Conservation (phyloP, 176 grass and related monocot species). For the Bromus sterilis region DNA sequence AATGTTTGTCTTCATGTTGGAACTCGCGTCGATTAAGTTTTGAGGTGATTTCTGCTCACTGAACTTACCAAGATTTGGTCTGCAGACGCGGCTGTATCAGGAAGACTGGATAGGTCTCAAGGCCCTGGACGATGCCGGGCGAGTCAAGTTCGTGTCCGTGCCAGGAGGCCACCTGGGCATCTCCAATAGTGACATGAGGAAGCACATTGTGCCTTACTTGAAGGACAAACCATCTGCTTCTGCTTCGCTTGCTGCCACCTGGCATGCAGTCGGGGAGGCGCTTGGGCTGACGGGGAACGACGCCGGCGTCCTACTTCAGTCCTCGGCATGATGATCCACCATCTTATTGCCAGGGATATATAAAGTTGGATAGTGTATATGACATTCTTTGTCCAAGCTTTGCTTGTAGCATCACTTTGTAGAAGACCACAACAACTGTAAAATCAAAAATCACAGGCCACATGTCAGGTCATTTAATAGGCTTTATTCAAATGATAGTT, state of each 20-base stretch:
- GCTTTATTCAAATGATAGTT: not conserved
- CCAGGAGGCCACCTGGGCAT: slow-evolving; percentile 79
- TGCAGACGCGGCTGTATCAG: slow-evolving; percentile 66
- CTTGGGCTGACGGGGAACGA: not conserved
- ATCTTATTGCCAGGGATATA: not conserved
- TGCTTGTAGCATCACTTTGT: not conserved
- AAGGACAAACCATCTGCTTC: not conserved
- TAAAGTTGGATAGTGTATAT: not conserved
- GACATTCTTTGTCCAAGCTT: not conserved
- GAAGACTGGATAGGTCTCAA: slow-evolving; percentile 94
- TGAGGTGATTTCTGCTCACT: not conserved
- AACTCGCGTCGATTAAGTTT: not conserved
- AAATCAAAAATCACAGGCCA: not conserved
- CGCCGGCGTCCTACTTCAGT: not conserved
- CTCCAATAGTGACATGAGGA: slow-evolving; percentile 71
- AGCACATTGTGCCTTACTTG: slow-evolving; percentile 79
- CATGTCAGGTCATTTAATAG: not conserved
- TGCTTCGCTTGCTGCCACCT: not conserved
- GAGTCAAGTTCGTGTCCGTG: slow-evolving; percentile 67
- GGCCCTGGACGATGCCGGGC: slow-evolving; percentile 64
- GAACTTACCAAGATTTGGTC: not conserved
- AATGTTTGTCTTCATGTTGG: not conserved
- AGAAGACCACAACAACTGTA: not conserved
- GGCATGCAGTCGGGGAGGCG: slow-evolving; percentile 9
- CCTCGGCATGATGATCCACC: not conserved